These are phyloP conservation scores for Serendipita sp. DNA, from an alignment of 768 basidiomycete species.

Conservation along the genomic window DNA sequence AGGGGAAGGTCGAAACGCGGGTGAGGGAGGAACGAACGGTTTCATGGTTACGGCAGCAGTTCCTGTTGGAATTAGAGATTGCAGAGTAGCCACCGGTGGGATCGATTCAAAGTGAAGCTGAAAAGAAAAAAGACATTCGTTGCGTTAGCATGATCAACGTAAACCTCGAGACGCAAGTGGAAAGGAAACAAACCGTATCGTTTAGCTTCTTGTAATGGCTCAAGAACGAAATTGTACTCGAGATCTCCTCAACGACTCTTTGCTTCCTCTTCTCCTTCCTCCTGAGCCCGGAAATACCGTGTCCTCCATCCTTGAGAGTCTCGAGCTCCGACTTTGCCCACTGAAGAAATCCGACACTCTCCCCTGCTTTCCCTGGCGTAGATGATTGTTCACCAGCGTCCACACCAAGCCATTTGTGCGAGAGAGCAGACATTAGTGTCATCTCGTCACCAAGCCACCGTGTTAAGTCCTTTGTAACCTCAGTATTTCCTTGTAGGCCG, in stretches of 20 bases:
- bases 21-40: conserved; percentile 43
- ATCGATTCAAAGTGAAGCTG: conserved; percentile 84
- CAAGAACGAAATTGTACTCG: conserved; percentile 49
- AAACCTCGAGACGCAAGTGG: too few species aligned
- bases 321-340: conserved; percentile 67
- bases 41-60: conserved; percentile 54
- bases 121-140: too few species aligned
- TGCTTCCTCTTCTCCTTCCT: conserved; percentile 40
- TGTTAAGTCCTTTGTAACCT: conserved; percentile 50
- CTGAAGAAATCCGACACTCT: conserved; percentile 63
- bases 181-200: conserved; percentile 61
- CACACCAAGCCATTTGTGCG: conserved; percentile 92
- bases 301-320: conserved; percentile 38
- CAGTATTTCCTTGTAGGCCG: conserved; percentile 22
- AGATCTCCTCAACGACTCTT: conserved; percentile 47
- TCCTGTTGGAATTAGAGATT: conserved; percentile 67
- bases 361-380: conserved; percentile 32
- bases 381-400: conserved; percentile 66
- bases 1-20: conserved; percentile 52
- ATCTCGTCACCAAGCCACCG: conserved; percentile 59
- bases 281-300: conserved; percentile 27
- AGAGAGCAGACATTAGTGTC: conserved; percentile 52
- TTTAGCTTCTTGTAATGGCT: conserved; percentile 79
- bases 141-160: neutral
- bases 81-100: conserved; percentile 57